Base-by-base conservation (phyloP, 2,329 filamentous ascomycete species). In the Microsporum ferrugineum region DNA sequence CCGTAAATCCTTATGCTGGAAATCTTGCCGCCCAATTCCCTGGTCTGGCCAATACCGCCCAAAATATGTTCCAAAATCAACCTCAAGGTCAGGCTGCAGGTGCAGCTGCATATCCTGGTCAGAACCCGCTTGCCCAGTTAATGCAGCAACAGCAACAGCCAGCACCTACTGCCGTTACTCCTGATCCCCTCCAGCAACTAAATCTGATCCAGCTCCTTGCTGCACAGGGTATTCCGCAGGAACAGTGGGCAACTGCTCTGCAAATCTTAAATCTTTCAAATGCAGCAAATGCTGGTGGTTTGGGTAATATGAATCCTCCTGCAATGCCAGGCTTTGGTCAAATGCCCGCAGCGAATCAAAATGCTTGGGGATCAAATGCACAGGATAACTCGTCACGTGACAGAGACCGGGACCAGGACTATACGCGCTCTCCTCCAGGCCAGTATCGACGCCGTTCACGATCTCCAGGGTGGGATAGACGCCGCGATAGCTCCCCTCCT, bases 391-490 rank as follows among this genome's bases (percentile, higher is more conserved):
- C 59, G 58, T 65, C 67, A 58, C 71, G 67, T 60, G 75, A 77
- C 60, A 75, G 75, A 63, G 72, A 74, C 68, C 83, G 82, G 78
- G 84, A 87, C 66, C 79, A 80, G 65, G 81, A 85, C 62, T 78
- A 78, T 68, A 75, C 80, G 71, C 83, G 85, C 71, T 89, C 87
- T 38, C 86, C 85, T 17, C 78, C 79, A 63, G 78, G 80, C 57
- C 73, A 75, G 62, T 76, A 77, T 68, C 84, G 88, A 62, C 90
- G 88, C 63, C 84, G 91, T 59, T 92, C 88, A 36, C 84, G 88
- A 43, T 95, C 91, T 65, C 89, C 91, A 58, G 85, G 86, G 62
- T 87, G 85, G 69, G 84, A 84, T 66, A 88, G 88, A 80, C 85
- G 85, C 67, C 79, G 82, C 64, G 84, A 84, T 63, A 81, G 83